A percentile compares a stretch with the other conserved stretches of the same genome.
Evolutionary conservation across 192 early-diverging fungal species (phyloP).

Genomic region (Bifiguratus adelaidae): DNA sequence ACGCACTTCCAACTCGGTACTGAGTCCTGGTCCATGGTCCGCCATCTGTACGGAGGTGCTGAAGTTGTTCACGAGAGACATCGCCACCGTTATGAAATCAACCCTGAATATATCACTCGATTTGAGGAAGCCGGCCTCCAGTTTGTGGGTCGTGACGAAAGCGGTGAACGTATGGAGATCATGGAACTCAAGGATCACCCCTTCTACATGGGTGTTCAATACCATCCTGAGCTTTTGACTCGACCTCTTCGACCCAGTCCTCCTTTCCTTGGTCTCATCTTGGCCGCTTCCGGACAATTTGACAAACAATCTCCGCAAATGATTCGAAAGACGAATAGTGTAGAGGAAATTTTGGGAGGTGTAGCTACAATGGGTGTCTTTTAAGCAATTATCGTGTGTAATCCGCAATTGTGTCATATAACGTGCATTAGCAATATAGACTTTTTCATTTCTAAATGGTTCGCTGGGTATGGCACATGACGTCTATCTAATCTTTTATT

Average conservation of each 20-base stretch:
- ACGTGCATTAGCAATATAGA: too few relatives aligned
- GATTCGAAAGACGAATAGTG: too few relatives aligned
- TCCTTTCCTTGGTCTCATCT: slow-evolving; percentile 85
- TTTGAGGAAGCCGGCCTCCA: slow-evolving; percentile 73
- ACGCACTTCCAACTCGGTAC: slow-evolving; percentile 68
- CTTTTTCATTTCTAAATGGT: too few relatives aligned
- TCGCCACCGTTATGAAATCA: slow-evolving; percentile 97
- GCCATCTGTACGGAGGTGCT: slow-evolving; percentile 52
- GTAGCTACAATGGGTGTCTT: too few relatives aligned
- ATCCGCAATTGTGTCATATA: too few relatives aligned
- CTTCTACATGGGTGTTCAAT: slow-evolving; percentile 92
- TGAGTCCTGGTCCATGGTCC: slow-evolving; percentile 53
- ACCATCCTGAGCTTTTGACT: slow-evolving; percentile 96
- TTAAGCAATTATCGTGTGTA: too few relatives aligned
- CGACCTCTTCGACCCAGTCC: slow-evolving; percentile 88
- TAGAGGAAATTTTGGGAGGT: too few relatives aligned
- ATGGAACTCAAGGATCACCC: slow-evolving; percentile 82
- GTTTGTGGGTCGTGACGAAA: slow-evolving; percentile 92
- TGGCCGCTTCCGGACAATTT: slow-evolving; percentile 72
- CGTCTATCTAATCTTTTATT: too few relatives aligned
- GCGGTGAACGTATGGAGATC: slow-evolving; percentile 97
- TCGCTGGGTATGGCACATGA: too few relatives aligned
- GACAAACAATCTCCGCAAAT: too few relatives aligned
- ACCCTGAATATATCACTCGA: slow-evolving; percentile 65
- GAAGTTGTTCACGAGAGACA: slow-evolving; percentile 77